Evolutionary conservation across 257 asterid genomes (phyloP).

Genomic region (Penstemon newberryi): DNA sequence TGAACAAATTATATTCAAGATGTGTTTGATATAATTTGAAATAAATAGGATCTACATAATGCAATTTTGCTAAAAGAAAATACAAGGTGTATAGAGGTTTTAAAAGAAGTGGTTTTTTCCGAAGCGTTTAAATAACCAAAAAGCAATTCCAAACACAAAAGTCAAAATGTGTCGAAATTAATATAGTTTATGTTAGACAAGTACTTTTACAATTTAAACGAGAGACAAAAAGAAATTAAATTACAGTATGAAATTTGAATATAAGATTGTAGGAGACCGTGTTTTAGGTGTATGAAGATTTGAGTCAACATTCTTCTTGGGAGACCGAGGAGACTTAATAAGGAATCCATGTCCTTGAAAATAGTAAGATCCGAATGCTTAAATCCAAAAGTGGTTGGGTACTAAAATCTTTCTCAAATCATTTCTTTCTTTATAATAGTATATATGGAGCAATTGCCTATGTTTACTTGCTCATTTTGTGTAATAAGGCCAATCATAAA

Average conservation of each 20-base stretch:
- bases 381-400: constrained; percentile 38
- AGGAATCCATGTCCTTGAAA: constrained; percentile 38
- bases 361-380: constrained; percentile 34
- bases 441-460: neutral
- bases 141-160: too few relatives aligned
- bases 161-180: too few relatives aligned
- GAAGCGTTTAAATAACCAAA: too few relatives aligned
- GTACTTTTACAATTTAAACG: too few relatives aligned
- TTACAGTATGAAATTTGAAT: neutral
- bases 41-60: too few relatives aligned
- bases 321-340: constrained; percentile 32
- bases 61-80: too few relatives aligned
- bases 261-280: neutral
- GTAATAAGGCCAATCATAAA: neutral
- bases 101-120: too few relatives aligned
- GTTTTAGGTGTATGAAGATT: constrained; percentile 16
- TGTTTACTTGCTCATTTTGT: constrained; percentile 4
- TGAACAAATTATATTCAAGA: too few relatives aligned
- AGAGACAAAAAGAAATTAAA: neutral
- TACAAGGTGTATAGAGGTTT: too few relatives aligned
- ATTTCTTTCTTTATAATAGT: neutral
- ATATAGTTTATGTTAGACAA: too few relatives aligned
- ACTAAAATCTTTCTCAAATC: neutral
- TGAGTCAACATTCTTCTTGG: constrained; percentile 26
- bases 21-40: too few relatives aligned